Evolutionary conservation across 2,329 filamentous ascomycete genomes (phyloP).

Genomic region (Arthrocladium fulminans): DNA sequence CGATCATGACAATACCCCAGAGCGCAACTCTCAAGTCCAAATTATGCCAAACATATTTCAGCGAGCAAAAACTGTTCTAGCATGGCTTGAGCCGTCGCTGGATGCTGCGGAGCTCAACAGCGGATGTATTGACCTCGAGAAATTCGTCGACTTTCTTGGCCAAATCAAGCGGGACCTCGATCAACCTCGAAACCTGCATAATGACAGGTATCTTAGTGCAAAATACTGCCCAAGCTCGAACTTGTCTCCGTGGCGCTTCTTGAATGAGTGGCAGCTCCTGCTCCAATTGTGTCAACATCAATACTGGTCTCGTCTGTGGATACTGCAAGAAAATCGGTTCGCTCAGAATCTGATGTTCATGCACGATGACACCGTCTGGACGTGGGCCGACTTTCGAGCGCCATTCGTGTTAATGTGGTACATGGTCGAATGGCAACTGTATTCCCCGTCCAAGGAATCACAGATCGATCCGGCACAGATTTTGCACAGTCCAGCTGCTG

Average conservation of each 20-base stretch:
- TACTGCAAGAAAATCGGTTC: conserved; percentile 6
- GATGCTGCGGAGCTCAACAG: neutral
- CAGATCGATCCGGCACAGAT: conserved; percentile 2
- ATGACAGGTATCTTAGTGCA: neutral
- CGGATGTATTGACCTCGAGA: neutral
- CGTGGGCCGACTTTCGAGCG: conserved; percentile 8
- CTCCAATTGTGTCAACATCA: conserved; percentile 4
- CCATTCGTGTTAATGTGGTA: conserved; percentile 9
- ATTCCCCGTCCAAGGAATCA: neutral
- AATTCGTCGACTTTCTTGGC: conserved; percentile 3
- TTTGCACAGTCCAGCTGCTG: conserved; percentile 1
- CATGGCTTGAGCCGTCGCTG: conserved; percentile 18
- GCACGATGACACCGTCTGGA: conserved; percentile 1
- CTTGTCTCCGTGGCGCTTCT: neutral
- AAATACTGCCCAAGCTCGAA: neutral
- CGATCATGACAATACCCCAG: conserved; percentile 18
- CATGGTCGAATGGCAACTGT: conserved; percentile 1
- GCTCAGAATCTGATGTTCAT: conserved; percentile 8
- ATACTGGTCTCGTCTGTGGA: conserved; percentile 7
- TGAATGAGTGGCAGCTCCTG: neutral
- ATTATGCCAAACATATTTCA: conserved; percentile 22
- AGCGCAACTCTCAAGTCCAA: conserved; percentile 21
- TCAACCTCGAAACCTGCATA: neutral
- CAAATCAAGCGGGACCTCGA: neutral
- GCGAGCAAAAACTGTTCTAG: conserved; percentile 19